These are phyloP conservation scores for Wickerhamomyces xylosicus DNA, from an alignment of 805 yeast species.

Conservation along the genomic window DNA sequence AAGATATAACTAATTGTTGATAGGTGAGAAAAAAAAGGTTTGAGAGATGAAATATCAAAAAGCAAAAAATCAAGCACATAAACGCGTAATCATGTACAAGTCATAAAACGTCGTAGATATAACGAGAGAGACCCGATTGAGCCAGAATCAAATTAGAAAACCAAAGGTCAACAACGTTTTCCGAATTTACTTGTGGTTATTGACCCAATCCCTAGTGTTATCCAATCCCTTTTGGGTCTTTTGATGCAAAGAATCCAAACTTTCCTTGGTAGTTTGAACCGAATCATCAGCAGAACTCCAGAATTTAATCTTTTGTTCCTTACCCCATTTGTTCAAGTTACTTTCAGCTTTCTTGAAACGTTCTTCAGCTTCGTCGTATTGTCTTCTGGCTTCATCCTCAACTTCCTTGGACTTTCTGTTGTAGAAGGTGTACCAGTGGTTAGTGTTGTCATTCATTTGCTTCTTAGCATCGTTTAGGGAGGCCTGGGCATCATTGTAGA, in stretches of 20 bases:
- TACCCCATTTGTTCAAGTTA: conserved; percentile 19
- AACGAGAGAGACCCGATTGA: too few relatives aligned
- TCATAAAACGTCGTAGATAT: too few relatives aligned
- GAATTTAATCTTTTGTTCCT: conserved; percentile 18
- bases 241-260: conserved; percentile 16
- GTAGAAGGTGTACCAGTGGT: conserved; percentile 30
- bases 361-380: conserved; percentile 19
- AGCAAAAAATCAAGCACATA: too few relatives aligned
- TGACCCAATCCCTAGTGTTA: conserved; percentile 15
- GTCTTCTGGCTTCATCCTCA: conserved; percentile 20
- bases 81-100: too few relatives aligned
- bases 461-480: conserved; percentile 24
- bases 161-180: too few relatives aligned
- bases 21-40: too few relatives aligned
- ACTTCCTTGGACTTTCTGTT: conserved; percentile 26
- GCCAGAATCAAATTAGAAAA: too few relatives aligned
- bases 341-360: conserved; percentile 11
- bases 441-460: conserved; percentile 21
- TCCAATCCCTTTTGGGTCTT: conserved; percentile 13
- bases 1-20: too few relatives aligned
- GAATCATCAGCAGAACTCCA: conserved; percentile 23
- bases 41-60: too few relatives aligned
- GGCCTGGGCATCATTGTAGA: conserved; percentile 22
- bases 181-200: conserved; percentile 10
- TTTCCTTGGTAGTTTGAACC: conserved; percentile 16